A percentile compares a stretch with the other conserved stretches of the same genome.
Conservation (phyloP, 2,329 filamentous ascomycete species). For the Zymoseptoria ardabiliae region DNA sequence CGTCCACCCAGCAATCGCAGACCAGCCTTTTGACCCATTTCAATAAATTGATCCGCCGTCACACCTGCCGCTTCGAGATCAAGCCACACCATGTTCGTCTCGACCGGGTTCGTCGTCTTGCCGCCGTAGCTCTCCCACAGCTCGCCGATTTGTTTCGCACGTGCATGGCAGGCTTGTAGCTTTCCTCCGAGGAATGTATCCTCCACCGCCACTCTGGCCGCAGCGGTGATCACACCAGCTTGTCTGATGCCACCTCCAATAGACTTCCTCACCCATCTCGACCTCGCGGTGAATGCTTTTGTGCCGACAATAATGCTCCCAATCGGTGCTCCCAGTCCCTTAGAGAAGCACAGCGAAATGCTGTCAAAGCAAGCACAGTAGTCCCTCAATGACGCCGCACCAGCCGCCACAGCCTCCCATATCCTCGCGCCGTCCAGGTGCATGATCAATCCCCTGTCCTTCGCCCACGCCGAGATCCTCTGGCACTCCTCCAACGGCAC, state of each 20-base stretch:
- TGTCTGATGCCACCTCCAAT: slow-evolving; percentile 75
- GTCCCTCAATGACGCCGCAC: slow-evolving; percentile 58
- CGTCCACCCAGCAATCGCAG: slow-evolving; percentile 51
- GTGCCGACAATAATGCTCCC: slow-evolving; percentile 64
- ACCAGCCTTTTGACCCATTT: slow-evolving; percentile 50
- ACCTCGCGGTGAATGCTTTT: slow-evolving; percentile 54
- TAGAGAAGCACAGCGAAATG: slow-evolving; percentile 71
- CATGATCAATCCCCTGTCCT: slow-evolving; percentile 55
- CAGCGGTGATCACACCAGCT: slow-evolving; percentile 66
- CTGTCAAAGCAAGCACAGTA: slow-evolving; percentile 65
- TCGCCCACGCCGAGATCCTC: slow-evolving; percentile 62
- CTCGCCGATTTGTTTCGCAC: slow-evolving; percentile 54
- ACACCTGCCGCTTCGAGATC: slow-evolving; percentile 59
- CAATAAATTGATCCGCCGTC: slow-evolving; percentile 45
- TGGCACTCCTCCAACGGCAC: slow-evolving; percentile 66
- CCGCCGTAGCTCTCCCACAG: slow-evolving; percentile 66
- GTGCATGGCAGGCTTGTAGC: slow-evolving; percentile 53
- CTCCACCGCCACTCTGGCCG: slow-evolving; percentile 69
- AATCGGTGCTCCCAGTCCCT: slow-evolving; percentile 74
- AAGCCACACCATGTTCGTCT: slow-evolving; percentile 92
- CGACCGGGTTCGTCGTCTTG: slow-evolving; percentile 58
- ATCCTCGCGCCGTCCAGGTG: slow-evolving; percentile 75
- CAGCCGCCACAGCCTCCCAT: slow-evolving; percentile 72
- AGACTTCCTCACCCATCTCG: slow-evolving; percentile 70
- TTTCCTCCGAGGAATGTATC: slow-evolving; percentile 68